Conservation (phyloP, 371 early-diverging fungal genomes). For the Syncephalis plumigaleata region DNA sequence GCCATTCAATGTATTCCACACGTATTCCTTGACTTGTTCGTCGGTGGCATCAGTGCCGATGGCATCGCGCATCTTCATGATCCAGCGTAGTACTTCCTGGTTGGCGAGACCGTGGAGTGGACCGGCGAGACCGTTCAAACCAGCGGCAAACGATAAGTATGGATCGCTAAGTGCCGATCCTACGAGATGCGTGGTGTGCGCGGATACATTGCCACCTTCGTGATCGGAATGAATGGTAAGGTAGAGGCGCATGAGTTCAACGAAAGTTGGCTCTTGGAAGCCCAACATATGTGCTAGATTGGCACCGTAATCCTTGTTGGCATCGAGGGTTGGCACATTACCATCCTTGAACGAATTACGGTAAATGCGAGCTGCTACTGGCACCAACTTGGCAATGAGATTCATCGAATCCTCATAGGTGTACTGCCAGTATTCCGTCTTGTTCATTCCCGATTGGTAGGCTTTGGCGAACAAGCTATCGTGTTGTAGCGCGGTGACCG, state of each 20-base stretch:
- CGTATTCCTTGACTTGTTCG: constrained; percentile 87
- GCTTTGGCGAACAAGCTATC: constrained; percentile 92
- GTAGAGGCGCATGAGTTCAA: constrained; percentile 95
- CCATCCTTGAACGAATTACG: constrained; percentile 96
- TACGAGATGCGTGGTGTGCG: constrained; percentile 88
- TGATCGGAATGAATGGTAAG: constrained; percentile 98
- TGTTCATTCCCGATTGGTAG: constrained; percentile 85
- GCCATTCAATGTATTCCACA: constrained; percentile 86
- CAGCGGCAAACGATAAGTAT: constrained; percentile 93
- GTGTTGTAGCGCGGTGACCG: constrained; percentile 91
- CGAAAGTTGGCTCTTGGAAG: constrained; percentile 74
- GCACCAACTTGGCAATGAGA: constrained; percentile 93
- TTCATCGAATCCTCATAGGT: constrained; percentile 94
- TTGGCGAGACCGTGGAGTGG: constrained; percentile 98
- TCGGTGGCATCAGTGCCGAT: constrained; percentile 72
- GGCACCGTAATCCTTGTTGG: constrained; percentile 79
- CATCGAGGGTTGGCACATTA: constrained; percentile 67
- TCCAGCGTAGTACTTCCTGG: constrained; percentile 98
- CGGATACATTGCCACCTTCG: constrained; percentile 98
- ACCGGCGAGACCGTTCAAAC: constrained; percentile 95
- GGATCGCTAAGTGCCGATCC: constrained; percentile 96
- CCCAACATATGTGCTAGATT: constrained; percentile 91
- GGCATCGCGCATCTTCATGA: constrained; percentile 77
- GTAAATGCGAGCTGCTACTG: constrained; percentile 94
- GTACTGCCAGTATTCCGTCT: constrained; percentile 93